phyloP scores from a whole-genome alignment of 2,329 filamentous ascomycete species.

The Colletotrichum incanum region DNA sequence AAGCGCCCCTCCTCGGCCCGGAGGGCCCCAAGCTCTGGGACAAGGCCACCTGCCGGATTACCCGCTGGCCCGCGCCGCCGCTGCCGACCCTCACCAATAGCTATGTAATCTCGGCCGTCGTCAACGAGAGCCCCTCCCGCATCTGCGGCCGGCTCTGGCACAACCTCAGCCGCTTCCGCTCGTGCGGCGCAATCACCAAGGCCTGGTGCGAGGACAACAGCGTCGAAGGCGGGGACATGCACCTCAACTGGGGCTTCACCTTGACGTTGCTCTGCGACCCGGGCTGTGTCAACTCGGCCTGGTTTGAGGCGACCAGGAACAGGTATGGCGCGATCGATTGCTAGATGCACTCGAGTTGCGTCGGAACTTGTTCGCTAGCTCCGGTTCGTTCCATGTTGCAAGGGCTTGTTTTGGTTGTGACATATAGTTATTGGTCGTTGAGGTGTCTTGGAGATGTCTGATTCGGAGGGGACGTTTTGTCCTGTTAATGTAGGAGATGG shows the following conservation, averaged over 20 bases:
- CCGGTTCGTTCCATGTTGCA: not conserved
- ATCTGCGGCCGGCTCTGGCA: slow-evolving; percentile 2
- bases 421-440: not conserved
- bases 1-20: not conserved
- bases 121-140: not conserved
- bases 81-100: not conserved
- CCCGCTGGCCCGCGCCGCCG: not conserved
- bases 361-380: too few species aligned
- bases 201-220: slow-evolving; percentile 1
- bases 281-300: not conserved
- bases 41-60: not conserved
- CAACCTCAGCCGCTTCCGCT: not conserved
- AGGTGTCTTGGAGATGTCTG: not conserved
- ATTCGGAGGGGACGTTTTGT: not conserved
- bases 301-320: not conserved
- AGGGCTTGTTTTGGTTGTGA: not conserved
- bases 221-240: not conserved
- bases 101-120: not conserved
- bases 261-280: not conserved
- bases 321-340: not conserved
- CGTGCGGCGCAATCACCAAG: slow-evolving; percentile 6
- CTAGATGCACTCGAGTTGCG: not conserved
- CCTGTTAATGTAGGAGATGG: not conserved
- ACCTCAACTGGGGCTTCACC: slow-evolving; percentile 5
- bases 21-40: not conserved